A percentile compares a stretch with the other conserved stretches of the same genome.
These are phyloP conservation scores for Henckelia pumila DNA, from an alignment of 257 asterid species.

Conservation along the genomic window DNA sequence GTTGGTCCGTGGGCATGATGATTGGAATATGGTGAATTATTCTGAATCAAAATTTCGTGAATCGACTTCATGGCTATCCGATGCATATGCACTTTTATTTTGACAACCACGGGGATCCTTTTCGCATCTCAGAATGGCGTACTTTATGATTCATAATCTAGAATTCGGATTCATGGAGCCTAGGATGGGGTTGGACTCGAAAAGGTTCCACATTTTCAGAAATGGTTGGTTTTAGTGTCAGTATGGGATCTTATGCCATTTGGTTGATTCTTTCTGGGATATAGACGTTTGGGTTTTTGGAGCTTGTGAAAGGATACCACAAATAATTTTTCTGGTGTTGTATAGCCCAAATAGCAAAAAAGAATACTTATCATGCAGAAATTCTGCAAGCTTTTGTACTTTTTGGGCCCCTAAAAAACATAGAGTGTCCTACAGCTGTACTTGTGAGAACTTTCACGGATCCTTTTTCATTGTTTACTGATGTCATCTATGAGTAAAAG, in stretches of 20 bases:
- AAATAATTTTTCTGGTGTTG: not conserved
- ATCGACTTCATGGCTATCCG: not conserved
- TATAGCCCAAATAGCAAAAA: not conserved
- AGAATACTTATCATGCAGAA: not conserved
- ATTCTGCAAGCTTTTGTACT: too few relatives aligned
- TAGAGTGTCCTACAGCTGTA: not conserved
- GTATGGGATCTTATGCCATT: not conserved
- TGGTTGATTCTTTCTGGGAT: not conserved
- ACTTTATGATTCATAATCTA: not conserved
- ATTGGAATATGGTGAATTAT: not conserved
- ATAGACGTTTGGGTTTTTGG: not conserved
- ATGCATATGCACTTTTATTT: not conserved
- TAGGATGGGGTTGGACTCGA: slow-evolving; percentile 6
- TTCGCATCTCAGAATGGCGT: not conserved
- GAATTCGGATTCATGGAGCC: not conserved
- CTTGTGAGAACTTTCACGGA: not conserved
- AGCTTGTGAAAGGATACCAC: not conserved
- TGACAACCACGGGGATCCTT: not conserved
- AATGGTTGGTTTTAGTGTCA: not conserved
- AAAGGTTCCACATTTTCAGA: not conserved
- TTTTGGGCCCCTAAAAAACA: not conserved
- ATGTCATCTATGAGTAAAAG: not conserved
- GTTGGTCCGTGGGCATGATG: slow-evolving; percentile 5
- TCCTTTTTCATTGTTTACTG: not conserved
- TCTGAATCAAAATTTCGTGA: not conserved